Conservation (phyloP, 2,329 filamentous ascomycete genomes). For the Clathrospora elynae region DNA sequence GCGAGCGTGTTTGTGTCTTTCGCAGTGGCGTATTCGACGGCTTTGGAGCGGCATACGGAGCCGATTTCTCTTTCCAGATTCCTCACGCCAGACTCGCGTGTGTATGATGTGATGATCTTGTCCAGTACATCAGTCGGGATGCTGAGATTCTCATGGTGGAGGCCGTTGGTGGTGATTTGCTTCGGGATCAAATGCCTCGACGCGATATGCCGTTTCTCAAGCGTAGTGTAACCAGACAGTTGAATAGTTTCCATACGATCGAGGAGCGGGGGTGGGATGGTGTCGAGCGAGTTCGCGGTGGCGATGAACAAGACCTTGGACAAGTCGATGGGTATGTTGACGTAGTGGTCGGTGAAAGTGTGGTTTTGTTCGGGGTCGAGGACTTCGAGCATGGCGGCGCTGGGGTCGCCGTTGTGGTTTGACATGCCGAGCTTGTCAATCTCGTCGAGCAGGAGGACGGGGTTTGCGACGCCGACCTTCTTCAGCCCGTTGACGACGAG, state of each 20-base stretch:
- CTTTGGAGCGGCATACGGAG: constrained; percentile 82
- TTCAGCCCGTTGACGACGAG: constrained; percentile 90
- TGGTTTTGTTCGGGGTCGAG: constrained; percentile 97
- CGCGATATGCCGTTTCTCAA: constrained; percentile 96
- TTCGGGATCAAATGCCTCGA: constrained; percentile 93
- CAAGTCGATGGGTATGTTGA: constrained; percentile 92
- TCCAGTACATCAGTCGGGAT: constrained; percentile 85
- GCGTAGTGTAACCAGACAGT: constrained; percentile 91
- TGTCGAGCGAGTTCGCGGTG: constrained; percentile 92
- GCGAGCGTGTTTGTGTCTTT: constrained; percentile 70
- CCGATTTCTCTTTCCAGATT: constrained; percentile 96
- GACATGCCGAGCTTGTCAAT: constrained; percentile 94
- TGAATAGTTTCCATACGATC: constrained; percentile 98
- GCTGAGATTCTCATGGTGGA: constrained; percentile 73
- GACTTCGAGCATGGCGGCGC: constrained; percentile 96
- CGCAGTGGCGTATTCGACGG: constrained; percentile 91
- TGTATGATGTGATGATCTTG: constrained; percentile 96
- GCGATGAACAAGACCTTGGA: constrained; percentile 98
- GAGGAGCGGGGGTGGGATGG: constrained; percentile 88
- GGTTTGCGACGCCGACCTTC: constrained; percentile 94
- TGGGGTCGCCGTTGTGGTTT: constrained; percentile 93
- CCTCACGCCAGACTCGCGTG: constrained; percentile 91
- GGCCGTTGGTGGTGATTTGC: constrained; percentile 88
- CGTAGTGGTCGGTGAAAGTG: constrained; percentile 92
- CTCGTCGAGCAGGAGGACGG: constrained; percentile 93